phyloP scores from a whole-genome alignment of 1,284 basidiomycete species.

The Takashimella tepidaria region DNA sequence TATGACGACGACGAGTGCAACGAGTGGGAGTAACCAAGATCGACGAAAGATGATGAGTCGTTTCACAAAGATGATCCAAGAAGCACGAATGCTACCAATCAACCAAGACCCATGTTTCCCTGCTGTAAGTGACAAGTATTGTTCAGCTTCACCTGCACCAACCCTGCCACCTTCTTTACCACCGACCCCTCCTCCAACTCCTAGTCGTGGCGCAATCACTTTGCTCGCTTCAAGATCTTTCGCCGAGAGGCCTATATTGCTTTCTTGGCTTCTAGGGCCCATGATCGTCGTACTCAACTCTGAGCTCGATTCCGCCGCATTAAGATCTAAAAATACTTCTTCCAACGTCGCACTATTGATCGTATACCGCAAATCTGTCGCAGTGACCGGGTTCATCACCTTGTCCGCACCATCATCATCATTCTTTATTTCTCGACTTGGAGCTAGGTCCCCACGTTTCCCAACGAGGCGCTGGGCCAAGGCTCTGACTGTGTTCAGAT shows the following conservation, averaged over 20 bases:
- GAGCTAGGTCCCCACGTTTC: not conserved
- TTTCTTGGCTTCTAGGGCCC: not conserved
- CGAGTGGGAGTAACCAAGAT: constrained; percentile 62
- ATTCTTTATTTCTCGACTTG: not conserved
- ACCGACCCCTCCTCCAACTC: not conserved
- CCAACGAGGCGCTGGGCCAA: constrained; percentile 54
- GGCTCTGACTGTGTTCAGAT: constrained; percentile 53
- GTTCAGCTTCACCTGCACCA: not conserved
- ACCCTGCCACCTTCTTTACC: not conserved
- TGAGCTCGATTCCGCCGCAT: constrained; percentile 42
- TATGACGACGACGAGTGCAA: constrained; percentile 60
- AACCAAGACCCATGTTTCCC: constrained; percentile 14
- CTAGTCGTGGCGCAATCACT: constrained; percentile 2
- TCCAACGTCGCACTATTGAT: constrained; percentile 69
- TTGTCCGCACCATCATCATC: not conserved
- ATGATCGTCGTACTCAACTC: not conserved
- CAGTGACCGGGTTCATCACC: not conserved
- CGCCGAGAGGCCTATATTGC: not conserved
- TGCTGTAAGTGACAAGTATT: constrained; percentile 47
- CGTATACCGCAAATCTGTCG: constrained; percentile 53
- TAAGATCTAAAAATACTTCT: constrained; percentile 70
- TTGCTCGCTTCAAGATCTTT: constrained; percentile 13
- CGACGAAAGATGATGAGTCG: constrained; percentile 60
- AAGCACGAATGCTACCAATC: constrained; percentile 55
- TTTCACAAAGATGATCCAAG: constrained; percentile 67